phyloP scores from a whole-genome alignment of 306 rosid species.

The Alnus glutinosa region DNA sequence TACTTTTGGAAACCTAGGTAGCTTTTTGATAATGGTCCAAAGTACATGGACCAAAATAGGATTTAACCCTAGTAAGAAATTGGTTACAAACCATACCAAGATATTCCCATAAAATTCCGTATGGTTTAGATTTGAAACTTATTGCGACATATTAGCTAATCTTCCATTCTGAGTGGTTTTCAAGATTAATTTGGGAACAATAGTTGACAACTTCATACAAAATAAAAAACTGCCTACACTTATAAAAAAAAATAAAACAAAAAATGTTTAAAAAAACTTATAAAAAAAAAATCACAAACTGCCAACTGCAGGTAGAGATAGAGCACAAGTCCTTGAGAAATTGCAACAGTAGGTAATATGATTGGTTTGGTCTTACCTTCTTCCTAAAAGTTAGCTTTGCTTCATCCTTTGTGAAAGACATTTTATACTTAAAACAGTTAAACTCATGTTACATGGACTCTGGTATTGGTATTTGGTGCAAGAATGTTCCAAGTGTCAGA shows the following conservation, averaged over 20 bases:
- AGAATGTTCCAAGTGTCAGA: neutral
- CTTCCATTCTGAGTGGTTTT: neutral
- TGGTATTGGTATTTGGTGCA: neutral
- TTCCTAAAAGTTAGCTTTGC: neutral
- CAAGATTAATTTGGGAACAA: neutral
- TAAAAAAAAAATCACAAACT: neutral
- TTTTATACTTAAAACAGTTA: neutral
- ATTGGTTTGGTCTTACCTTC: neutral
- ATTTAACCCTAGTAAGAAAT: neutral
- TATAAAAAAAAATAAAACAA: too few species aligned
- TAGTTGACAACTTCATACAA: neutral
- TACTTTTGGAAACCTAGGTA: too few species aligned
- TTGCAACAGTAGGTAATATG: neutral
- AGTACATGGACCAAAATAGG: too few species aligned
- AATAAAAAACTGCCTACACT: neutral
- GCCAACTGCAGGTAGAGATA: neutral
- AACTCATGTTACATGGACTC: neutral
- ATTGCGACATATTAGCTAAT: neutral
- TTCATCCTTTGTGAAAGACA: neutral
- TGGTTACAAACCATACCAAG: neutral
- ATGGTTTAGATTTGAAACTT: neutral
- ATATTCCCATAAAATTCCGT: neutral
- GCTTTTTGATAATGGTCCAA: too few species aligned
- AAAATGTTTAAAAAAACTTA: too few species aligned
- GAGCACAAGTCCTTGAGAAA: neutral